These are phyloP conservation scores for Cryphonectria naterciae DNA, from an alignment of 2,329 filamentous ascomycete species.

Conservation along the genomic window DNA sequence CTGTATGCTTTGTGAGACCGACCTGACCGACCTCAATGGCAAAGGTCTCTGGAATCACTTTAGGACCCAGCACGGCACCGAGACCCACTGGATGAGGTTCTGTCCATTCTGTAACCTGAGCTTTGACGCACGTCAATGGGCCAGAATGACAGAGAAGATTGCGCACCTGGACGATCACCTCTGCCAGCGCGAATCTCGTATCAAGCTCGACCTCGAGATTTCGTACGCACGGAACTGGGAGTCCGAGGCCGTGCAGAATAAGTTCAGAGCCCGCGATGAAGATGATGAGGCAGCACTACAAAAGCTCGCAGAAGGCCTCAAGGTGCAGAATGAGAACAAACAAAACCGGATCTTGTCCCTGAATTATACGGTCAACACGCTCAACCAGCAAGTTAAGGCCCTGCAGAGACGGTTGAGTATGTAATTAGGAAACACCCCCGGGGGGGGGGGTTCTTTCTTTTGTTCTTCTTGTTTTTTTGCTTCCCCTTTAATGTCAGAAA, in stretches of 20 bases:
- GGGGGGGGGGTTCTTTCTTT: no score
- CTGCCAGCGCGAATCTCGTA: constrained; percentile 4
- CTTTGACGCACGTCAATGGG: constrained; percentile 21
- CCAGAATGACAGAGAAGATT: constrained; percentile 8
- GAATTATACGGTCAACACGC: neutral
- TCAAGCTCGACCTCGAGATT: constrained; percentile 15
- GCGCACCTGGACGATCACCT: constrained; percentile 26
- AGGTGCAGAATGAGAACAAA: neutral
- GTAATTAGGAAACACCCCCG: neutral
- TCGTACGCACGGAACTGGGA: neutral
- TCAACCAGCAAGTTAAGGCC: neutral
- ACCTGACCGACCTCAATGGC: constrained; percentile 17
- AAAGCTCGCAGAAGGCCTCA: neutral
- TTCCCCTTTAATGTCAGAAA: no score
- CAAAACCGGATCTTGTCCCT: neutral
- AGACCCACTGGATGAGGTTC: constrained; percentile 3
- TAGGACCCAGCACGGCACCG: neutral
- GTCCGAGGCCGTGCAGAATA: neutral
- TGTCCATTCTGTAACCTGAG: constrained; percentile 25
- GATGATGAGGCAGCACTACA: neutral
- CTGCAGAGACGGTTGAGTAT: constrained; percentile 1
- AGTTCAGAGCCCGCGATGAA: neutral
- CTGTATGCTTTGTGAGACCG: constrained; percentile 15
- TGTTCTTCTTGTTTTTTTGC: no score
- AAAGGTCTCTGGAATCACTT: constrained; percentile 18